Percentiles rank a stretch among this genome's conserved stretches.
Conservation (phyloP, 257 asterid genomes). For the Scutellaria barbata region DNA sequence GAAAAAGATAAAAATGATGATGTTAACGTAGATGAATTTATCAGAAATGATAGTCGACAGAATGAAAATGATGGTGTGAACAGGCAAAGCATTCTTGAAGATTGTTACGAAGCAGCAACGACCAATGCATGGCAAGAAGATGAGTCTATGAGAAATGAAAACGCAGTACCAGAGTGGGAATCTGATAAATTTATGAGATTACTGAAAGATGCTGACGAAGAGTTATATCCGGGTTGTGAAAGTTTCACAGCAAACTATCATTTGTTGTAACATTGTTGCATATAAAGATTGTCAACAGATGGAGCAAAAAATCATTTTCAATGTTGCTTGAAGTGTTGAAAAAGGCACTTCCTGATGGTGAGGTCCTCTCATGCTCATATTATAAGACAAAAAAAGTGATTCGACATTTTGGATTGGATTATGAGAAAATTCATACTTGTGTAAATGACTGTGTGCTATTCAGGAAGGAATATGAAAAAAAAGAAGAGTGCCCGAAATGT, state of each 20-base stretch:
- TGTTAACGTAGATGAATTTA: no score
- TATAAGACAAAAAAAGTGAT: no score
- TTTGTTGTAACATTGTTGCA: not conserved
- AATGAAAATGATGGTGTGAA: no score
- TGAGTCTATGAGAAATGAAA: not conserved
- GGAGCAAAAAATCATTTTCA: not conserved
- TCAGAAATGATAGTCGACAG: not conserved
- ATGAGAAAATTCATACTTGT: not conserved
- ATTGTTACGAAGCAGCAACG: no score
- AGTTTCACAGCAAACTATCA: not conserved
- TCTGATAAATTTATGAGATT: not conserved
- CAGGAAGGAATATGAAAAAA: not conserved
- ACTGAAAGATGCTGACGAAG: slow-evolving; percentile 8
- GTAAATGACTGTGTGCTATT: not conserved
- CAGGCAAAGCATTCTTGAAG: no score
- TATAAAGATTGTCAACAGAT: not conserved
- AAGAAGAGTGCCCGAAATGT: not conserved
- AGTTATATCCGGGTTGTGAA: slow-evolving; percentile 16
- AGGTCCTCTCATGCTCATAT: not conserved
- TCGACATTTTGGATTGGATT: not conserved
- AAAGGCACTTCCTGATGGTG: no score
- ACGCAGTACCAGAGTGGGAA: not conserved
- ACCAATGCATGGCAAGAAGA: not conserved
- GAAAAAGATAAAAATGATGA: not conserved
- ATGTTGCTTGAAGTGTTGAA: not conserved